Percentiles rank a stretch among this genome's conserved stretches.
Evolutionary conservation across 495 filamentous ascomycete genomes (phyloP).

Genomic region (Margaritispora aquatica): DNA sequence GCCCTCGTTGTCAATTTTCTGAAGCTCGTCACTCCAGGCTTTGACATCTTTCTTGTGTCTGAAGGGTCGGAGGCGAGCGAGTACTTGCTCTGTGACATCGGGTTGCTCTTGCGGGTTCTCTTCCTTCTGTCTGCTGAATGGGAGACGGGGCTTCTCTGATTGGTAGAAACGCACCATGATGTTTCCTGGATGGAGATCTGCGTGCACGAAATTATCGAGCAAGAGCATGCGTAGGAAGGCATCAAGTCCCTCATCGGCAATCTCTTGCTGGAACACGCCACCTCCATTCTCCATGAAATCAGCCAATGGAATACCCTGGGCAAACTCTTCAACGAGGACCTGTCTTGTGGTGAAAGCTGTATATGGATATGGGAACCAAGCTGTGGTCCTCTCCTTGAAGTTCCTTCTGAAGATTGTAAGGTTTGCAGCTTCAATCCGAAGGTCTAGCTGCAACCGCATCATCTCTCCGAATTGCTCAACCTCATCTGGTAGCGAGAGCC

Average conservation of each 20-base stretch:
- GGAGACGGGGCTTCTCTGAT: conserved; percentile 61
- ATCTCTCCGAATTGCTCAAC: conserved; percentile 92
- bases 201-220: conserved; percentile 97
- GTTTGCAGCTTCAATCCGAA: conserved; percentile 92
- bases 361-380: conserved; percentile 95
- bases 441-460: conserved; percentile 95
- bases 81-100: conserved; percentile 84
- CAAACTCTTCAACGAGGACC: conserved; percentile 94
- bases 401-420: conserved; percentile 82
- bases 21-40: conserved; percentile 67
- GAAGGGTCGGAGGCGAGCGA: conserved; percentile 70
- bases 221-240: conserved; percentile 98
- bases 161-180: conserved; percentile 99
- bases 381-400: conserved; percentile 83
- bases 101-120: conserved; percentile 48
- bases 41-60: conserved; percentile 45
- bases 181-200: conserved; percentile 97
- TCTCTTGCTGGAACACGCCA: conserved; percentile 87
- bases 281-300: conserved; percentile 88
- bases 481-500: conserved; percentile 94
- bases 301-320: conserved; percentile 84
- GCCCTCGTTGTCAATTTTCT: conserved; percentile 78
- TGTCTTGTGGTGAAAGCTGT: conserved; percentile 83
- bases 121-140: conserved; percentile 39
- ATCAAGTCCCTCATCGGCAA: conserved; percentile 92